Base-by-base conservation (phyloP, 2,329 filamentous ascomycete genomes). In the Calonectria honghensis region DNA sequence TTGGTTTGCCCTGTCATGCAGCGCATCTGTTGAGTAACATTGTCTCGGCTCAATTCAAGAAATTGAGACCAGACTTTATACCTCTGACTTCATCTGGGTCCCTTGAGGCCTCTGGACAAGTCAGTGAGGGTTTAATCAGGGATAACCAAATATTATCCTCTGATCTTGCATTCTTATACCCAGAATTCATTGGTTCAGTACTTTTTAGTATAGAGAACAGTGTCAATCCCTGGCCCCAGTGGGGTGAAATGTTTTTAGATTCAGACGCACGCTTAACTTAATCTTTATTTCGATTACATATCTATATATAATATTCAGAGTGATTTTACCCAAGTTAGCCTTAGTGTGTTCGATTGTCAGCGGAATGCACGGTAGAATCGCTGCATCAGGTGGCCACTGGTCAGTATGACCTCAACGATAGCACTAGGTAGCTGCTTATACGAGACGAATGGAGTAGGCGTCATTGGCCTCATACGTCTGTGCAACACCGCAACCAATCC, bases 311-410 rank as follows among this genome's bases (percentile, higher is more conserved):
- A 37, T 13, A 37, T 37, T 13, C 10, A 11, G 3, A 37, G 13
- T 13, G 10, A 10, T 13, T 3, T 13, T 32, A 10, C 10, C 35
- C 3, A 37, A 37, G 11, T 13, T 13, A 37, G 10, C 7, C 11
- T 37, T 37, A 37, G 35, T 32, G 5, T 32, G 10, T 32, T 6
- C 5, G 5, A 6, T 32, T 32, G 32, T 32, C 10, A 32, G 32
- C 94, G 93, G 1, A 24, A 24, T 24, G 24, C 24, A 1, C 24
- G 24, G 24, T 24, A 24, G 24, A 24, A 24, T 24, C 24, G 24
- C 24, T 24, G 24, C 24, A 24, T 24, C 24, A 24, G 24, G 24
- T 24, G 24, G 24, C 24, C 24, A 24, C 24, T 24, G 24, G 24
- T 24, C 24, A 24, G 24, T 24, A 24, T 24, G 24, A 24, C 24